Percentiles rank a stretch among this genome's conserved stretches.
phyloP scores from a whole-genome alignment of 2,329 filamentous ascomycete species.

The Cryphonectria carpinicola region DNA sequence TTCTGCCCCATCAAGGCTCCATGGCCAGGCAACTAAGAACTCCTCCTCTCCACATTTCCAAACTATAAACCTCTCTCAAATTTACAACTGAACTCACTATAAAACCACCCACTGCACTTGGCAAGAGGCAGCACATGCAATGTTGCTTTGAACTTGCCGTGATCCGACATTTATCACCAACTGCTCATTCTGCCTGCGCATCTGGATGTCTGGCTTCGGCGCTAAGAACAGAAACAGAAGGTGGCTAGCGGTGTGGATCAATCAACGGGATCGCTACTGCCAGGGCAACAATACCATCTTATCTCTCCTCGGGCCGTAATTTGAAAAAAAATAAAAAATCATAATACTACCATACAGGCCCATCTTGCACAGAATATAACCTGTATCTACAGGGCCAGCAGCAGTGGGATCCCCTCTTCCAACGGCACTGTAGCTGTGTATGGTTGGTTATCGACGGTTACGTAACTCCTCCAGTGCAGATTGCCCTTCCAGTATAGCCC shows the following conservation, averaged over 20 bases:
- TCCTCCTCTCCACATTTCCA: too few species aligned
- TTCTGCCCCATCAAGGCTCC: background rate
- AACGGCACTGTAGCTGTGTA: background rate
- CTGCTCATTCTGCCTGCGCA: background rate
- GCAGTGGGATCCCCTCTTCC: background rate
- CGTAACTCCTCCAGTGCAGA: conserved; percentile 4
- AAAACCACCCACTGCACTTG: too few species aligned
- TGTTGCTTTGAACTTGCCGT: background rate
- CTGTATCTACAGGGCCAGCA: background rate
- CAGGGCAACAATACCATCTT: conserved; percentile 4
- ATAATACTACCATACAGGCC: background rate
- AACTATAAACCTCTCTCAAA: too few species aligned
- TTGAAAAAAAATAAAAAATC: background rate
- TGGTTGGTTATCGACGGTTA: conserved; percentile 5
- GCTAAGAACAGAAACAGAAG: conserved; percentile 14
- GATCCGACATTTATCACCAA: background rate
- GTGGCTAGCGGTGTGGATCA: conserved; percentile 6
- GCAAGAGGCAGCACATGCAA: background rate
- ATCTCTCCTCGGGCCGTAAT: background rate
- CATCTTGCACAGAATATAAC: background rate
- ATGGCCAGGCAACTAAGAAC: too few species aligned
- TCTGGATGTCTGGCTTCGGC: background rate
- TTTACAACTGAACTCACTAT: too few species aligned
- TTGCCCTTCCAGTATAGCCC: background rate
- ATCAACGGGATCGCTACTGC: background rate